Conservation (phyloP, 176 grass and related monocot genomes). For the Rhynchospora tenuis region DNA sequence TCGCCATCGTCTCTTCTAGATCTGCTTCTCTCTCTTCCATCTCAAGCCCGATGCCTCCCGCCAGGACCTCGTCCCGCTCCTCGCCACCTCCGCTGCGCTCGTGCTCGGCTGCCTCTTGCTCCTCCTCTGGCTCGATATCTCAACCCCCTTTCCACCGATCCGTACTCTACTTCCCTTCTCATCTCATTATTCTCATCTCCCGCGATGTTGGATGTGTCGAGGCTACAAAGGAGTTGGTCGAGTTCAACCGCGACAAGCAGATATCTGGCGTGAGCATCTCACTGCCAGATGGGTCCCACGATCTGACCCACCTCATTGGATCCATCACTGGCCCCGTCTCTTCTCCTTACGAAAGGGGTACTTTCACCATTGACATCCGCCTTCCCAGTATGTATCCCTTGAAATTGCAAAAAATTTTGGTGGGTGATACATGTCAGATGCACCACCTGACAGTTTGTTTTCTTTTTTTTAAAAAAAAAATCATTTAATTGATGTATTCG, state of each 20-base stretch:
- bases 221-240: conserved; percentile 92
- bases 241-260: conserved; percentile 75
- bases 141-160: too few relatives aligned
- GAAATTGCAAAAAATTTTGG: not conserved
- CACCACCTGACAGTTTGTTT: not conserved
- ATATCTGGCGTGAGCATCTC: conserved; percentile 80
- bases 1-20: too few relatives aligned
- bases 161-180: not conserved
- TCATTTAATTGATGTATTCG: not conserved
- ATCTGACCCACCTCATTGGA: conserved; percentile 77
- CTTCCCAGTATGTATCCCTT: conserved; percentile 38
- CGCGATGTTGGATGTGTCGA: conserved; percentile 77
- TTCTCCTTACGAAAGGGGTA: conserved; percentile 92
- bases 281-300: conserved; percentile 58
- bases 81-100: too few relatives aligned
- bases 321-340: conserved; percentile 70
- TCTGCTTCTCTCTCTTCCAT: too few relatives aligned
- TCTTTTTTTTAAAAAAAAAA: too few relatives aligned
- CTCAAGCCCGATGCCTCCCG: too few relatives aligned
- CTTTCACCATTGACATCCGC: conserved; percentile 83
- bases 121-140: too few relatives aligned
- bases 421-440: not conserved
- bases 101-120: too few relatives aligned
- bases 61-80: too few relatives aligned
- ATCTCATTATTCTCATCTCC: not conserved